These are phyloP conservation scores for Pachyrhizus erosus DNA, from an alignment of 306 rosid genomes.

Conservation along the genomic window DNA sequence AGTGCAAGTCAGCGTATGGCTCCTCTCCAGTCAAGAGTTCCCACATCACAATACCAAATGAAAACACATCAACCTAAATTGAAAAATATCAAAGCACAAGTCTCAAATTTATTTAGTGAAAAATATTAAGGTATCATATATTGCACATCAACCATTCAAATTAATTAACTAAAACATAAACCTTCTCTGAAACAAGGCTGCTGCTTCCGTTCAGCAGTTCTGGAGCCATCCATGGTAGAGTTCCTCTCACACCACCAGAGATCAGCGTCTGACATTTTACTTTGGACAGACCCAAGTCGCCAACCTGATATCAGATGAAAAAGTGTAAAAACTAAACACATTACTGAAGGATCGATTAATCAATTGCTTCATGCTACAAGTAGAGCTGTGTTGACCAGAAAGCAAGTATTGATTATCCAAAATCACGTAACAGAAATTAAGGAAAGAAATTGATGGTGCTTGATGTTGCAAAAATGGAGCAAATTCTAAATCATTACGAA, in stretches of 20 bases:
- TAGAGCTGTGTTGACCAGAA: conserved; percentile 4
- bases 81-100: conserved; percentile 6
- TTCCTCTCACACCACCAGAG: conserved; percentile 95
- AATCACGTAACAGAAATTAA: conserved; percentile 15
- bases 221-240: conserved; percentile 98
- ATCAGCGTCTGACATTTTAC: conserved; percentile 87
- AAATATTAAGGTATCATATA: neutral
- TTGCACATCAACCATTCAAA: neutral
- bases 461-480: conserved; percentile 13
- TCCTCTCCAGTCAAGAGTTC: conserved; percentile 91
- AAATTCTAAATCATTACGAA: neutral
- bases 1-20: conserved; percentile 88
- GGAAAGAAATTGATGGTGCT: neutral
- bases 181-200: conserved; percentile 95
- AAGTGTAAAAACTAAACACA: conserved; percentile 30
- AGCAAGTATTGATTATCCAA: neutral
- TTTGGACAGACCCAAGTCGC: conserved; percentile 94
- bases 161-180: conserved; percentile 38
- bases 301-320: conserved; percentile 64
- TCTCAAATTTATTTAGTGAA: conserved; percentile 1
- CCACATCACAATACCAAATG: conserved; percentile 88
- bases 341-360: neutral
- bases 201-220: conserved; percentile 93
- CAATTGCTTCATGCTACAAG: conserved; percentile 21
- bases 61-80: conserved; percentile 84